Evolutionary conservation across 2,329 filamentous ascomycete species (phyloP).

Genomic region (Ophiostoma novo-ulmi): DNA sequence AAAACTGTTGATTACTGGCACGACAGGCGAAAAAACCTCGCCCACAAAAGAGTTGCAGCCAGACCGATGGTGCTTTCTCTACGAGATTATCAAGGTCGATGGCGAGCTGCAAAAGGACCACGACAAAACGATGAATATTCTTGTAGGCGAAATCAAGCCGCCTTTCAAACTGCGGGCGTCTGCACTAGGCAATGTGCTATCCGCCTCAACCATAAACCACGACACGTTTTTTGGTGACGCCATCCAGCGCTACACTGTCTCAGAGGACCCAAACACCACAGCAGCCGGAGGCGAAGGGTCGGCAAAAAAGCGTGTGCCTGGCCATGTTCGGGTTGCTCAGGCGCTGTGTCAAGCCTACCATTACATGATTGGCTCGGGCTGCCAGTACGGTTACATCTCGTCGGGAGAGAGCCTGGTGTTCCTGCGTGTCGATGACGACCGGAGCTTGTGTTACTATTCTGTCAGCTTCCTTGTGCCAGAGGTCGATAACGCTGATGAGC

Average conservation of each 20-base stretch:
- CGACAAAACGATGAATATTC: not conserved
- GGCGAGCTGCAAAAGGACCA: not conserved
- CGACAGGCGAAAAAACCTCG: not conserved
- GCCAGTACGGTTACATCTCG: not conserved
- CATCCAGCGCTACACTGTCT: not conserved
- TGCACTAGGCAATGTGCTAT: not conserved
- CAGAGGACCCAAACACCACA: not conserved
- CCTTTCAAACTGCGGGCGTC: not conserved
- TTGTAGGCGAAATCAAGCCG: not conserved
- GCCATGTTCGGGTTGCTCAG: not conserved
- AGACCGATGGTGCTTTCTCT: slow-evolving; percentile 6
- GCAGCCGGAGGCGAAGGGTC: not conserved
- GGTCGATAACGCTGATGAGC: not conserved
- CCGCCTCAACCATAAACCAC: not conserved
- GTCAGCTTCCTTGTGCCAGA: not conserved
- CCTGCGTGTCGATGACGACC: not conserved
- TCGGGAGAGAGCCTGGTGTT: not conserved
- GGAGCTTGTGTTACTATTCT: not conserved
- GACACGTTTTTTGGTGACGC: not conserved
- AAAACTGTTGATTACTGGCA: not conserved
- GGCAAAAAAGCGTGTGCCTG: not conserved
- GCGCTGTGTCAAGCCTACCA: not conserved
- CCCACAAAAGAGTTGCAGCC: not conserved
- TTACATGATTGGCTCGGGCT: not conserved
- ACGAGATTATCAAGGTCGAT: not conserved